phyloP scores from a whole-genome alignment of 2,329 filamentous ascomycete species.

The Trichoderma polysporum region DNA sequence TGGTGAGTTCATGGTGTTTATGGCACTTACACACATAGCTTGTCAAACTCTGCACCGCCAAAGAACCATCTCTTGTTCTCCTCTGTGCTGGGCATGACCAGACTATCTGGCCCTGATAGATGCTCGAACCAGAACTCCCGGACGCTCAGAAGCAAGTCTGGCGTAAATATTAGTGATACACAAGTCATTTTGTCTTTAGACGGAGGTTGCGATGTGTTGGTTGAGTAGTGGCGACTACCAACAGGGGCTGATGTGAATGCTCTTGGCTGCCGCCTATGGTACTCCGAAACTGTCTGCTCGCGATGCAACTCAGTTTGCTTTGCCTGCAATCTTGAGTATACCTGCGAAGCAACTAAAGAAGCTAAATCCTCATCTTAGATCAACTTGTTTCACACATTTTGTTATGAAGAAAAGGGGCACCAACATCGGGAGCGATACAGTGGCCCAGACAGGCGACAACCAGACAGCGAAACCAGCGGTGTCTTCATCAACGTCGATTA shows the following conservation, averaged over 20 bases:
- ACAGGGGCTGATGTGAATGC: background rate
- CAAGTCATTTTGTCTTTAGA: slow-evolving; percentile 14
- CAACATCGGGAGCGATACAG: background rate
- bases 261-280: background rate
- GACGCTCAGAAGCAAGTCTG: slow-evolving; percentile 32
- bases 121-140: slow-evolving; percentile 43
- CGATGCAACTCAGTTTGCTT: background rate
- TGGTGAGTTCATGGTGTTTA: background rate
- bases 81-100: slow-evolving; percentile 29
- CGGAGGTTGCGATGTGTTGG: background rate
- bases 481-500: background rate
- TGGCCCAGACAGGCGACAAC: background rate
- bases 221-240: background rate
- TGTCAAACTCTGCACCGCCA: slow-evolving; percentile 36
- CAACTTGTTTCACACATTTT: background rate
- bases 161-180: slow-evolving; percentile 29
- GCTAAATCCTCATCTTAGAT: background rate
- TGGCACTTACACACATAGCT: slow-evolving; percentile 39
- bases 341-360: background rate
- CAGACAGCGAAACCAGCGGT: slow-evolving; percentile 3
- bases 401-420: background rate
- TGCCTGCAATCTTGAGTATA: background rate
- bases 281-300: background rate
- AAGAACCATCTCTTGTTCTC: slow-evolving; percentile 38
- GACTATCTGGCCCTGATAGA: slow-evolving; percentile 28